Conservation (phyloP, 2,329 filamentous ascomycete genomes). For the Alternaria ethzedia region DNA sequence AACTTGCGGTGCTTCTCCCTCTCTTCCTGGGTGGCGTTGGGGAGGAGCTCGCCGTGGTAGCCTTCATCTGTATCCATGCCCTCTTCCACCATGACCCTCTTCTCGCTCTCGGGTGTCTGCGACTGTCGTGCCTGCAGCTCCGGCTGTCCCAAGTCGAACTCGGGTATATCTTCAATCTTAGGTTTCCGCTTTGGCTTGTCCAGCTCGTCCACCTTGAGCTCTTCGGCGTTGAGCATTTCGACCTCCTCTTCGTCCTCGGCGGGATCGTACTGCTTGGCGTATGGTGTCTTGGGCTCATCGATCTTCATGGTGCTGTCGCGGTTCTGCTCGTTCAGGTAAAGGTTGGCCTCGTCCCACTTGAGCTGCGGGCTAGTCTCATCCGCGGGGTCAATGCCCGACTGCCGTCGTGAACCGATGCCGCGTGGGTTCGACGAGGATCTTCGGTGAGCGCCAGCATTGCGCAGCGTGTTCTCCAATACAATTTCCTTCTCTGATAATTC, state of each 20-base stretch:
- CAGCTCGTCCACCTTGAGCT: constrained; percentile 72
- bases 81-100: constrained; percentile 80
- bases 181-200: constrained; percentile 63
- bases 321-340: constrained; percentile 96
- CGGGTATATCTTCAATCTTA: constrained; percentile 79
- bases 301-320: constrained; percentile 98
- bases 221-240: constrained; percentile 69
- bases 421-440: constrained; percentile 78
- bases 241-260: constrained; percentile 82
- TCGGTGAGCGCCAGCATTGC: constrained; percentile 88
- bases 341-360: constrained; percentile 98
- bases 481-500: constrained; percentile 80
- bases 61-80: constrained; percentile 49
- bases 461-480: constrained; percentile 90
- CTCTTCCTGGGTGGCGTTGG: constrained; percentile 67
- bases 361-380: constrained; percentile 74
- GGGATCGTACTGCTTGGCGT: constrained; percentile 90
- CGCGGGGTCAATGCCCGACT: constrained; percentile 62
- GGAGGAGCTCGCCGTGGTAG: constrained; percentile 66
- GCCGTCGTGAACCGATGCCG: constrained; percentile 73
- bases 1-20: constrained; percentile 90
- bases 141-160: constrained; percentile 88
- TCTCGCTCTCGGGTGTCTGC: constrained; percentile 61
- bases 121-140: constrained; percentile 61
- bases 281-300: constrained; percentile 96